Percentiles rank a stretch among this genome's conserved stretches.
Evolutionary conservation across 179 eudicot genomes (phyloP).

Genomic region (Gypsophila paniculata): DNA sequence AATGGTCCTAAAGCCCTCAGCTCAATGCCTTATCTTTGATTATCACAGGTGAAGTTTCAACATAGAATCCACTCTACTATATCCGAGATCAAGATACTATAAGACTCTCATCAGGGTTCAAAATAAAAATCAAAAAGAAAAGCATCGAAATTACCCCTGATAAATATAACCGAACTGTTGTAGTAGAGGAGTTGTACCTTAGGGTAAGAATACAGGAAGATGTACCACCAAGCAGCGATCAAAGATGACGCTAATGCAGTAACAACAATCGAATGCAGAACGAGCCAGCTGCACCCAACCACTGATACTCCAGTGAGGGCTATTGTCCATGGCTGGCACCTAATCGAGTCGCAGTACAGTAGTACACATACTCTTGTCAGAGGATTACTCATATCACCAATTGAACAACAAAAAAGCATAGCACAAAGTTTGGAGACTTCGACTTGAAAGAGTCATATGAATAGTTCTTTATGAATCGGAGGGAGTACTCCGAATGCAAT

Average conservation of each 20-base stretch:
- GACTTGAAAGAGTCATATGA: too few species aligned
- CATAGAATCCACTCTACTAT: background rate
- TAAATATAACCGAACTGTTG: background rate
- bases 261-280: constrained; percentile 52
- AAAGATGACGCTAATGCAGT: constrained; percentile 44
- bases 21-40: background rate
- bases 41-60: background rate
- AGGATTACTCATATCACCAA: too few species aligned
- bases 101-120: too few species aligned
- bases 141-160: too few species aligned
- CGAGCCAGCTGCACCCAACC: constrained; percentile 64
- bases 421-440: too few species aligned
- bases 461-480: too few species aligned
- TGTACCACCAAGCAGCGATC: constrained; percentile 86
- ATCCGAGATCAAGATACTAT: background rate
- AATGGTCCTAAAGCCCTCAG: background rate
- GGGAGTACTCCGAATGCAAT: too few species aligned
- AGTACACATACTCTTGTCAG: too few species aligned
- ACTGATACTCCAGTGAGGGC: constrained; percentile 57
- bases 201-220: constrained; percentile 87
- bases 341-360: constrained; percentile 5
- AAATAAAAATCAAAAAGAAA: too few species aligned
- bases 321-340: constrained; percentile 99
- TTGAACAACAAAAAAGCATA: too few species aligned
- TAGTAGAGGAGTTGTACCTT: constrained; percentile 47